Conservation (phyloP, 2,329 filamentous ascomycete species). For the Cladorrhinum sp. region DNA sequence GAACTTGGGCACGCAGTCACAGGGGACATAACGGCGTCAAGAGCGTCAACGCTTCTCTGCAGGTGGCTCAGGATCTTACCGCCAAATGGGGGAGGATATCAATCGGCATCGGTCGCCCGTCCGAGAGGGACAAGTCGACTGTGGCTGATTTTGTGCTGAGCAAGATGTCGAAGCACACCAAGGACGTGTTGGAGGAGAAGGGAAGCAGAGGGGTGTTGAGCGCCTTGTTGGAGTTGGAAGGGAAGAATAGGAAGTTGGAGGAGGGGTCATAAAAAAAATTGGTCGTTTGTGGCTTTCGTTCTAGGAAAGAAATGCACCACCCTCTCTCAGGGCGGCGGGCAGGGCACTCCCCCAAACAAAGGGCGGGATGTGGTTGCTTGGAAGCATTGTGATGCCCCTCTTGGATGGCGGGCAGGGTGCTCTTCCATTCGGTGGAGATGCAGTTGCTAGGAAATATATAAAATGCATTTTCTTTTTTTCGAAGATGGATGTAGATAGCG, state of each 20-base stretch:
- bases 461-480: no score
- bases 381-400: no score
- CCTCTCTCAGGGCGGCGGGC: no score
- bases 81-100: slow-evolving; percentile 60
- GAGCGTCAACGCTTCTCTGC: slow-evolving; percentile 56
- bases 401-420: no score
- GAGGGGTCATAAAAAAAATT: background rate
- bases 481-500: no score
- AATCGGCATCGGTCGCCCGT: slow-evolving; percentile 83
- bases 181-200: slow-evolving; percentile 16
- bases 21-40: slow-evolving; percentile 74
- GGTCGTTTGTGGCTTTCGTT: background rate
- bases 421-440: no score
- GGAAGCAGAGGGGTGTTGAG: slow-evolving; percentile 15
- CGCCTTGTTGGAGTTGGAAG: slow-evolving; percentile 21
- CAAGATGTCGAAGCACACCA: slow-evolving; percentile 45
- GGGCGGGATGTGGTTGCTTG: no score
- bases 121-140: slow-evolving; percentile 59
- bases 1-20: slow-evolving; percentile 60
- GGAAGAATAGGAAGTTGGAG: slow-evolving; percentile 16
- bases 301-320: no score
- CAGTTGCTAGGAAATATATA: no score
- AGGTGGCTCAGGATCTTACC: slow-evolving; percentile 36
- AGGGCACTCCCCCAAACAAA: no score
- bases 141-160: slow-evolving; percentile 77